These are phyloP conservation scores for Glaciozyma martinii DNA, from an alignment of 768 basidiomycete genomes.

Conservation along the genomic window DNA sequence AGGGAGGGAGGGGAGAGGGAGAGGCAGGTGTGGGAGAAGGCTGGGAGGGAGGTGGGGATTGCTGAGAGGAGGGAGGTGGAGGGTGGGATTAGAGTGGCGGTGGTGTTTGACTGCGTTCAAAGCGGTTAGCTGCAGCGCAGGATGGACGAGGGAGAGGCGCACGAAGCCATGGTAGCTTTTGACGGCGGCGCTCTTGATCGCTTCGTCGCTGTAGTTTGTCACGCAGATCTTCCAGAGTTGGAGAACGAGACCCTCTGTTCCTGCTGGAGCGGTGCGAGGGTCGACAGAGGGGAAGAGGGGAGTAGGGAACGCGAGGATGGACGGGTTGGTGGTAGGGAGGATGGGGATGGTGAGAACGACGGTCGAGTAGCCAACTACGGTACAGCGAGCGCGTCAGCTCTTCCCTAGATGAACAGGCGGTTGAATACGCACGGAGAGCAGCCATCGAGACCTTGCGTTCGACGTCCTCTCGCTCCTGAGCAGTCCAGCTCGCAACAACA, in stretches of 20 bases:
- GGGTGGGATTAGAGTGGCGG: slow-evolving; percentile 17
- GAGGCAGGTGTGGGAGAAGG: slow-evolving; percentile 70
- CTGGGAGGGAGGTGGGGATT: slow-evolving; percentile 58
- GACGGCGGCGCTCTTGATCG: slow-evolving; percentile 19
- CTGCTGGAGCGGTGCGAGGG: slow-evolving; percentile 44
- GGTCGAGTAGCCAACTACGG: slow-evolving; percentile 74
- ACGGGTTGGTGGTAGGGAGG: slow-evolving; percentile 51
- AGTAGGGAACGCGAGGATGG: slow-evolving; percentile 58
- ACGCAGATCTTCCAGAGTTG: slow-evolving; percentile 62
- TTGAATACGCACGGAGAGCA: slow-evolving; percentile 5
- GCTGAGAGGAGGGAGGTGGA: slow-evolving; percentile 52
- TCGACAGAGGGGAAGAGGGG: slow-evolving; percentile 46
- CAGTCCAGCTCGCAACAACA: slow-evolving; percentile 19
- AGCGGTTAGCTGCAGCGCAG: background rate
- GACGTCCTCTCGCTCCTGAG: slow-evolving; percentile 8
- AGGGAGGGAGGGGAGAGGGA: slow-evolving; percentile 67
- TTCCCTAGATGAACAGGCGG: background rate
- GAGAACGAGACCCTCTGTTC: slow-evolving; percentile 54
- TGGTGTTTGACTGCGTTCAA: slow-evolving; percentile 20
- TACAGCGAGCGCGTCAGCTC: background rate
- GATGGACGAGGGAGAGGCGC: slow-evolving; percentile 43
- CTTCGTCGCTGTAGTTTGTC: slow-evolving; percentile 64
- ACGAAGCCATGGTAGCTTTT: slow-evolving; percentile 62
- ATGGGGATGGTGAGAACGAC: slow-evolving; percentile 67
- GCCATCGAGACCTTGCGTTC: slow-evolving; percentile 20